These are phyloP conservation scores for Gleditsia sinensis DNA, from an alignment of 306 rosid genomes.

Conservation along the genomic window DNA sequence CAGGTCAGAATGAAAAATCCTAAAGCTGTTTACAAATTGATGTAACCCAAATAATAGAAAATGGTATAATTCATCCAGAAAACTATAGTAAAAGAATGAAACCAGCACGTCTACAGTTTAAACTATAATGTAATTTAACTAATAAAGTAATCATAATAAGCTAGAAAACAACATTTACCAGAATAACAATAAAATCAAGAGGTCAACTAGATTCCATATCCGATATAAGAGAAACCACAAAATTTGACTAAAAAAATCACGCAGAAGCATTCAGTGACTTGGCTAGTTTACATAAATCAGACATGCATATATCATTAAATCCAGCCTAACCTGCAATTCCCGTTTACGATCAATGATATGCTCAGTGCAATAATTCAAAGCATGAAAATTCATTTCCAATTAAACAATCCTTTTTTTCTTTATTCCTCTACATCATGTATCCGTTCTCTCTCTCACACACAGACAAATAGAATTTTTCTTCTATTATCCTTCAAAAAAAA, in stretches of 20 bases:
- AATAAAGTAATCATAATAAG: too few species aligned
- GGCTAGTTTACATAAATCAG: not conserved
- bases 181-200: not conserved
- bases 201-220: not conserved
- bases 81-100: not conserved
- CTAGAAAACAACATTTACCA: constrained; percentile 11
- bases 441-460: too few species aligned
- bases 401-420: too few species aligned
- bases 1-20: not conserved
- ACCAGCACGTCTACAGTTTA: constrained; percentile 2
- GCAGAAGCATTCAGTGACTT: constrained; percentile 8
- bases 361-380: too few species aligned
- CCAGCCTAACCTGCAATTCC: constrained; percentile 71
- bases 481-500: too few species aligned
- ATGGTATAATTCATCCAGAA: not conserved
- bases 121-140: not conserved
- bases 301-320: not conserved
- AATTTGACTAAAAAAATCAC: constrained; percentile 13
- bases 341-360: constrained; percentile 75
- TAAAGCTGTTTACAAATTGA: too few species aligned
- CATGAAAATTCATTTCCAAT: too few species aligned
- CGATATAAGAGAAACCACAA: not conserved
- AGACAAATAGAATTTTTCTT: too few species aligned
- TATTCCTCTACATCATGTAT: too few species aligned
- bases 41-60: too few species aligned